Conservation (phyloP, 805 yeast genomes). For the Starmerella sp. region DNA sequence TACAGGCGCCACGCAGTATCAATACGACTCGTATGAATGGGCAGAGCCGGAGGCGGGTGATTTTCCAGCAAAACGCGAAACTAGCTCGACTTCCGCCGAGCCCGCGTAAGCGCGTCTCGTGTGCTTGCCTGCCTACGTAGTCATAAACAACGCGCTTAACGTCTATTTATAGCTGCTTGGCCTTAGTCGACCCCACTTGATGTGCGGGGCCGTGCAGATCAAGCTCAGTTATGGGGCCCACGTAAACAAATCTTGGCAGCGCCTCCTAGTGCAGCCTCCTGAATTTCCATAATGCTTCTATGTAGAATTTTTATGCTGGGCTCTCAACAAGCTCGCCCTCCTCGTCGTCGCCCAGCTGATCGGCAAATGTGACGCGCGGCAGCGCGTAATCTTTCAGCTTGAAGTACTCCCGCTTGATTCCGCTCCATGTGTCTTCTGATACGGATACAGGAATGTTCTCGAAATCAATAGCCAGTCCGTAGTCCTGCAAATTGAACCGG, state of each 20-base stretch:
- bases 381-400: conserved; percentile 26
- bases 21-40: neutral
- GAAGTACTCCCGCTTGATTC: conserved; percentile 30
- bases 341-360: conserved; percentile 11
- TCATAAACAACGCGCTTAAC: too few relatives aligned
- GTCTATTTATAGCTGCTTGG: too few relatives aligned
- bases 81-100: too few relatives aligned
- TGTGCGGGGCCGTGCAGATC: too few relatives aligned
- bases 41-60: neutral
- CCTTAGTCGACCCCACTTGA: too few relatives aligned
- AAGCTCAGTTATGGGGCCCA: too few relatives aligned
- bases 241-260: too few relatives aligned
- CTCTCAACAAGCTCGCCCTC: conserved; percentile 14
- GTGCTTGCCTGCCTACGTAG: too few relatives aligned
- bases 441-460: conserved; percentile 28
- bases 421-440: conserved; percentile 29
- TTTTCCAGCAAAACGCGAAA: neutral
- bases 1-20: neutral
- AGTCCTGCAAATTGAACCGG: conserved; percentile 63
- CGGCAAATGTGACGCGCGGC: conserved; percentile 25
- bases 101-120: too few relatives aligned
- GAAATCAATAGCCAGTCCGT: conserved; percentile 61
- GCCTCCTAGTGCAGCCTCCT: too few relatives aligned
- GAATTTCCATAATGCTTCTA: neutral
- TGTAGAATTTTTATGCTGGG: neutral